Evolutionary conservation across 257 asterid genomes (phyloP).

Genomic region (Penstemon barbatus): DNA sequence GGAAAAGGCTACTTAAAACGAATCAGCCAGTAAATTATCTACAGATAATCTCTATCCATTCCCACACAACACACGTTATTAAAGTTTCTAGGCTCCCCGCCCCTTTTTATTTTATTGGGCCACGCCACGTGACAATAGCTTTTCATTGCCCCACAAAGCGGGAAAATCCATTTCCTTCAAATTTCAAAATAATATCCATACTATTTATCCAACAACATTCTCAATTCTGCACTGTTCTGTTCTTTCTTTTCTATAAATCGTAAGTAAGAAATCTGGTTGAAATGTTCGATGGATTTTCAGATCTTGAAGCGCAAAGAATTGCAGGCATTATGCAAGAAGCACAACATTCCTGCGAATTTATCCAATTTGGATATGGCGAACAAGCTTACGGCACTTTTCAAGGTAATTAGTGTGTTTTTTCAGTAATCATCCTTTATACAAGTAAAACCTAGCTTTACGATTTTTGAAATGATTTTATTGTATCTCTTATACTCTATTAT

Average conservation of each 20-base stretch:
- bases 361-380: conserved; percentile 60
- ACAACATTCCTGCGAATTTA: conserved; percentile 62
- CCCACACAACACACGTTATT: no score
- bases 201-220: neutral
- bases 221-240: neutral
- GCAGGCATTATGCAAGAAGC: conserved; percentile 64
- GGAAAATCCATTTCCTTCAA: conserved; percentile 29
- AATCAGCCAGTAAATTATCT: no score
- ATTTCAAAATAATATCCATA: conserved; percentile 29
- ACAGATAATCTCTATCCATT: no score
- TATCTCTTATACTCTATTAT: neutral
- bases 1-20: no score
- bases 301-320: conserved; percentile 59
- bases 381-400: conserved; percentile 41
- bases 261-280: neutral
- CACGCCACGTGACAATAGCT: no score
- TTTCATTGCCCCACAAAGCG: conserved; percentile 22
- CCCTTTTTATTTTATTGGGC: no score
- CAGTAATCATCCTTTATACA: neutral
- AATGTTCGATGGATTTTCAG: conserved; percentile 51
- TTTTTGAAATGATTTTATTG: neutral
- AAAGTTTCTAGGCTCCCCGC: no score
- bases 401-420: conserved; percentile 35
- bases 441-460: neutral
- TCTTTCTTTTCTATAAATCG: neutral